Conservation (phyloP, 768 basidiomycete genomes). For the Podaxis sp. region DNA sequence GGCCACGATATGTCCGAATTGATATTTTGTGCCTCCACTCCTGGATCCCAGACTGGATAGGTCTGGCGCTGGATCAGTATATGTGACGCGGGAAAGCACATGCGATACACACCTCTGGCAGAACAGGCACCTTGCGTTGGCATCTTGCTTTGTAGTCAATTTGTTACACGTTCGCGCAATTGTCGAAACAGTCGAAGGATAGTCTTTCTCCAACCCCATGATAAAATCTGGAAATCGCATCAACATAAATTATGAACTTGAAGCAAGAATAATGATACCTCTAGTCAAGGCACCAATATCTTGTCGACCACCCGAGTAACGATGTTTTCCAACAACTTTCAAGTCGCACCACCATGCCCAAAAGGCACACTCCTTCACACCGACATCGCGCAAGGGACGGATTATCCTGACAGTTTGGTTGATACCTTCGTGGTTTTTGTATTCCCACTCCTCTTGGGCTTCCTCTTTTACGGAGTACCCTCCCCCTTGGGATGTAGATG, state of each 20-base stretch:
- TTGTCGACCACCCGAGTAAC: slow-evolving; percentile 41
- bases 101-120: slow-evolving; percentile 57
- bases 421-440: slow-evolving; percentile 20
- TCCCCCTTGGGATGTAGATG: slow-evolving; percentile 73
- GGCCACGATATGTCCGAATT: slow-evolving; percentile 52
- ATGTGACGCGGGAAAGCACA: background rate
- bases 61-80: slow-evolving; percentile 37
- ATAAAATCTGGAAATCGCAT: slow-evolving; percentile 61
- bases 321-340: slow-evolving; percentile 36
- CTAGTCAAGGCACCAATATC: slow-evolving; percentile 69
- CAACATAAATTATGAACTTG: background rate
- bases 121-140: slow-evolving; percentile 51
- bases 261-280: slow-evolving; percentile 39
- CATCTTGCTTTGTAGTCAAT: slow-evolving; percentile 61
- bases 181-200: slow-evolving; percentile 84
- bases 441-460: slow-evolving; percentile 67
- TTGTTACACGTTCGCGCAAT: slow-evolving; percentile 81
- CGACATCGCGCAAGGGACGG: slow-evolving; percentile 70
- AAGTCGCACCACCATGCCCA: slow-evolving; percentile 77
- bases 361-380: slow-evolving; percentile 75
- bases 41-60: slow-evolving; percentile 61
- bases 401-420: slow-evolving; percentile 44
- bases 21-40: slow-evolving; percentile 77
- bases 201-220: slow-evolving; percentile 75
- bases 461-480: slow-evolving; percentile 73